phyloP scores from a whole-genome alignment of 352 stramenopile genomes.

The Phytophthora meadii region DNA sequence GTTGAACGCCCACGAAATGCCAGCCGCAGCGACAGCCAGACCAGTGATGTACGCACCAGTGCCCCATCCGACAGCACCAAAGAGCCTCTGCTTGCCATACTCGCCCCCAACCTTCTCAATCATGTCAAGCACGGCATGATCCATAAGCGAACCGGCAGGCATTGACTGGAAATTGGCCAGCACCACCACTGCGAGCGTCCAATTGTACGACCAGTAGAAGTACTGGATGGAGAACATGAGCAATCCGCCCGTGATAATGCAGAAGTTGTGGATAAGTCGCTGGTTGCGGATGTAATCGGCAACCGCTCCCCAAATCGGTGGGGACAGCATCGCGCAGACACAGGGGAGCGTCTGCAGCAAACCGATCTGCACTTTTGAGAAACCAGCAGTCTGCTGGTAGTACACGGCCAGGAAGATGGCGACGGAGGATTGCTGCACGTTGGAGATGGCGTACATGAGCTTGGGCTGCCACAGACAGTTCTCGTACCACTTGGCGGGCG shows the following conservation, averaged over 20 bases:
- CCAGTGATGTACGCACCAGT: conserved; percentile 61
- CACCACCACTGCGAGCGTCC: conserved; percentile 52
- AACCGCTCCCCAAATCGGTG: conserved; percentile 71
- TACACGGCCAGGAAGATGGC: conserved; percentile 79
- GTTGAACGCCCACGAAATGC: conserved; percentile 77
- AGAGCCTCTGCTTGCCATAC: conserved; percentile 82
- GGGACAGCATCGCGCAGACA: conserved; percentile 66
- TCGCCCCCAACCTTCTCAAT: conserved; percentile 73
- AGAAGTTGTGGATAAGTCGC: conserved; percentile 64
- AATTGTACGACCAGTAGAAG: conserved; percentile 48
- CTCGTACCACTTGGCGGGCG: conserved; percentile 29
- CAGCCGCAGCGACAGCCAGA: conserved; percentile 53
- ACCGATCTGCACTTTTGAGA: conserved; percentile 79
- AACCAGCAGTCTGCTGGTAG: conserved; percentile 61
- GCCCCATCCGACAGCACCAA: conserved; percentile 72
- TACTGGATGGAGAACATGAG: conserved; percentile 69
- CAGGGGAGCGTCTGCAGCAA: conserved; percentile 68
- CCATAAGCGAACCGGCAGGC: conserved; percentile 61
- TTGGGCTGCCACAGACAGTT: conserved; percentile 64
- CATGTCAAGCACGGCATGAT: conserved; percentile 72
- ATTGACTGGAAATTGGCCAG: conserved; percentile 63
- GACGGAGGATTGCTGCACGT: conserved; percentile 61
- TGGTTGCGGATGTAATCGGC: conserved; percentile 68
- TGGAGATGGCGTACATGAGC: conserved; percentile 75
- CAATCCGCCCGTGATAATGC: conserved; percentile 58